phyloP scores from a whole-genome alignment of 192 early-diverging fungal genomes.

The Umbelopsis sp. region DNA sequence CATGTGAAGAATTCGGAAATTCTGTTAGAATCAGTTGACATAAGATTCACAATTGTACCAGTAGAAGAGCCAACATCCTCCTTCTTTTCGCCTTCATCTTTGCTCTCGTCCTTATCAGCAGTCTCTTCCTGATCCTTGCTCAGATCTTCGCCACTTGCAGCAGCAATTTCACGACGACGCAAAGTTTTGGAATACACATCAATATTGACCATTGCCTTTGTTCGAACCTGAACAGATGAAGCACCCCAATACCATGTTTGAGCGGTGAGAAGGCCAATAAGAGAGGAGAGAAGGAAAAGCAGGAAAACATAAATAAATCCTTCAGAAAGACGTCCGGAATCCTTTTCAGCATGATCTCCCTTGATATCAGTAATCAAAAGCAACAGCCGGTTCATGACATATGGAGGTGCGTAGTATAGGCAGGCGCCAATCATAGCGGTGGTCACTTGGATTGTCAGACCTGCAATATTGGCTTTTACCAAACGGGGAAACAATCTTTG shows the following conservation, averaged over 20 bases:
- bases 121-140: slow-evolving; percentile 22
- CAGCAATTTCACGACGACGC: slow-evolving; percentile 56
- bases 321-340: slow-evolving; percentile 18
- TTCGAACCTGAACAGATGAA: slow-evolving; percentile 25
- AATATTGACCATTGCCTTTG: slow-evolving; percentile 34
- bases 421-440: slow-evolving; percentile 17
- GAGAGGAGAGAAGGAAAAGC: slow-evolving; percentile 56
- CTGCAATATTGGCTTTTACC: slow-evolving; percentile 28
- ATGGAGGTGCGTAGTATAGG: slow-evolving; percentile 39
- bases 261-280: slow-evolving; percentile 43
- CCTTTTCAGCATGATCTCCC: slow-evolving; percentile 10
- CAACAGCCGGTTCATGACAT: slow-evolving; percentile 37
- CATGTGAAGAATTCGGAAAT: slow-evolving; percentile 49
- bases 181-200: slow-evolving; percentile 70
- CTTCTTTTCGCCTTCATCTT: slow-evolving; percentile 42
- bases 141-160: slow-evolving; percentile 27
- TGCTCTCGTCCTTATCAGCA: slow-evolving; percentile 32
- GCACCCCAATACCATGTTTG: slow-evolving; percentile 40
- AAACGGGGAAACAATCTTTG: slow-evolving; percentile 32
- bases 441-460: slow-evolving; percentile 27
- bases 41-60: slow-evolving; percentile 47
- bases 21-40: slow-evolving; percentile 49
- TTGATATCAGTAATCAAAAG: slow-evolving; percentile 34
- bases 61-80: slow-evolving; percentile 34
- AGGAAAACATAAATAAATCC: slow-evolving; percentile 56